Evolutionary conservation across 2,329 filamentous ascomycete species (phyloP), one percentile per base, ranked within the genome.

Genomic region (Decorospora gaudefroyi): DNA sequence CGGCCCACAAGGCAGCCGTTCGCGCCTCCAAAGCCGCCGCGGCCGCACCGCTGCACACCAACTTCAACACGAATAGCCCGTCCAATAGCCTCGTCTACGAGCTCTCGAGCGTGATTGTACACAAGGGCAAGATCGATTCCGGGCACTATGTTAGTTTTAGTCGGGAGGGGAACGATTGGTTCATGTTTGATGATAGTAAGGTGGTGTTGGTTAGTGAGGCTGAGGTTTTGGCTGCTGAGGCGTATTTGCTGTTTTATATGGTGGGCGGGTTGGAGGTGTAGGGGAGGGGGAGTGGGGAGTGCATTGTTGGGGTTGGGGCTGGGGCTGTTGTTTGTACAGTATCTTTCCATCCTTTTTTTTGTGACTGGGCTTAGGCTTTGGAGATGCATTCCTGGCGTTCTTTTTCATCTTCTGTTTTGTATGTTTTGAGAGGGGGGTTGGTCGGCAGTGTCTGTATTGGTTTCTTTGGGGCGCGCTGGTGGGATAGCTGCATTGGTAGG

Each of bases 101-200:
- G 57, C 80, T 97, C 1, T 80, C 91, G 12, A 90, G 88, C 51
- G 91, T 96, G 2, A 87, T 97, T 15, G 91, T 96, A 26, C 92
- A 97, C 64, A 88, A 95, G 48, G 92, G 92, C 37, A 90, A 92
- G 69, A 87, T 96, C 44, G 90, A 96, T 61, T 90, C 89, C 1
- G 92, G 91, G 11, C 90, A 96, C 66, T 96, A 95, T 64, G 84
- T 91, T 43, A 88, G 86, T n/a, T 96, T 95, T 68, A 90, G 88
- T 47, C 78, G 89, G 32, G 86, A 92, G 46, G 87, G 85, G 4
- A 86, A 88, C 42, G 65, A 95, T 80, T 97, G 92, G 92, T 95
- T 96, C 69, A 84, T 88, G 42, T 96, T 96, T 72, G 95, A 97
- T 64, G 92, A 97, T 66, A 91, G 93, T 68, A 90, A 90, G 67